Evolutionary conservation across 257 asterid genomes (phyloP).

Genomic region (Nemophila menziesii): DNA sequence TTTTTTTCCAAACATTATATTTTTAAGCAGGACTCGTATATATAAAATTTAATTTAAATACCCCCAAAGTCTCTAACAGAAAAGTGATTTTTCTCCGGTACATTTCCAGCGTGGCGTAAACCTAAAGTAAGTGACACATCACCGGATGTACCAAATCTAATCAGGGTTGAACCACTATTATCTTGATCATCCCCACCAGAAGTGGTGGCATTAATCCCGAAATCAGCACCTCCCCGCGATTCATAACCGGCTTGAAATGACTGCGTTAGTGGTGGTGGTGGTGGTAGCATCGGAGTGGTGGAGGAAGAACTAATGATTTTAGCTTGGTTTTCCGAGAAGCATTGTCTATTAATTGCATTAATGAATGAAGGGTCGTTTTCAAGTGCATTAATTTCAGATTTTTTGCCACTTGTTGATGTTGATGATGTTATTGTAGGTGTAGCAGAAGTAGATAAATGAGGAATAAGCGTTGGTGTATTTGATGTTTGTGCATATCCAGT

Average conservation of each 20-base stretch:
- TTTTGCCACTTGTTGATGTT: slow-evolving; percentile 28
- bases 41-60: slow-evolving; percentile 1
- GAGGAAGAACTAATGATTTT: slow-evolving; percentile 11
- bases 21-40: background rate
- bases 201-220: slow-evolving; percentile 2
- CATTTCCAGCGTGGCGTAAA: slow-evolving; percentile 82
- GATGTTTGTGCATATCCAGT: slow-evolving; percentile 53
- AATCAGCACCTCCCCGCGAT: slow-evolving; percentile 6
- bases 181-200: slow-evolving; percentile 13
- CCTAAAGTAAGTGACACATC: slow-evolving; percentile 96
- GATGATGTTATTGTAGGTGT: slow-evolving; percentile 10
- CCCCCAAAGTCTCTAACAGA: slow-evolving; percentile 53
- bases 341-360: slow-evolving; percentile 41
- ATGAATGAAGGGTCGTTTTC: slow-evolving; percentile 52
- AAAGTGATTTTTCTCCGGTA: slow-evolving; percentile 66
- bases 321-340: slow-evolving; percentile 40
- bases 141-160: slow-evolving; percentile 68
- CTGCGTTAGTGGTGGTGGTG: slow-evolving; percentile 12
- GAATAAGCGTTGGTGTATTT: slow-evolving; percentile 38
- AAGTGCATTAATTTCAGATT: slow-evolving; percentile 35
- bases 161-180: slow-evolving; percentile 43
- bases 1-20: background rate
- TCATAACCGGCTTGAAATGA: slow-evolving; percentile 22
- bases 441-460: slow-evolving; percentile 8
- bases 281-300: slow-evolving; percentile 7